Evolutionary conservation across 2,329 filamentous ascomycete genomes (phyloP).

Genomic region (Coleophoma eucalyptorum): DNA sequence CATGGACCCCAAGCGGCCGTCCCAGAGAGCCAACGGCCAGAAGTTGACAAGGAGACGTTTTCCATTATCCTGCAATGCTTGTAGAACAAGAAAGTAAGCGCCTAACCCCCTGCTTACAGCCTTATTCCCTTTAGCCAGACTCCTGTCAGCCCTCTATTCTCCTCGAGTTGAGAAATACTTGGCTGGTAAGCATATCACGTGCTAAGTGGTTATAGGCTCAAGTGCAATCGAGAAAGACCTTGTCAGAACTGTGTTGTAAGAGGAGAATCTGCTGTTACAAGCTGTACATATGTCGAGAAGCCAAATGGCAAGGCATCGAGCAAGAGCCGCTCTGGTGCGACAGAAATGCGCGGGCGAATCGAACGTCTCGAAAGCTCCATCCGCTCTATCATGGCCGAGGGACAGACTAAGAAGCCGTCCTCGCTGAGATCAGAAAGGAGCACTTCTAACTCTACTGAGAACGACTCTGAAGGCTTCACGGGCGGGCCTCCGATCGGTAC

Average conservation of each 20-base stretch:
- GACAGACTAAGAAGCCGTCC: not conserved
- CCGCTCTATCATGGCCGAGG: slow-evolving; percentile 41
- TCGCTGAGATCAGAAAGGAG: not conserved
- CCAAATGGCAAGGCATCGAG: slow-evolving; percentile 33
- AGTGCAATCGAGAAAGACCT: slow-evolving; percentile 49
- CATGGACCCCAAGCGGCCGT: not conserved
- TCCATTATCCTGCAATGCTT: slow-evolving; percentile 15
- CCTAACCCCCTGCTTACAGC: too few relatives aligned
- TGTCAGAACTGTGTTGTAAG: slow-evolving; percentile 50
- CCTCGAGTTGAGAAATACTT: not conserved
- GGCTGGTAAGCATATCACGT: too few relatives aligned
- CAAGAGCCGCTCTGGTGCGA: slow-evolving; percentile 17
- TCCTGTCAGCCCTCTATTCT: too few relatives aligned
- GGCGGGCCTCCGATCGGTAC: slow-evolving; percentile 10
- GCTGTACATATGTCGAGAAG: slow-evolving; percentile 47
- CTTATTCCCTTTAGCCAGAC: too few relatives aligned
- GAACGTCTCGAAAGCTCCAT: slow-evolving; percentile 54
- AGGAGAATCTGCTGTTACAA: slow-evolving; percentile 29
- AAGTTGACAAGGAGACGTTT: slow-evolving; percentile 11
- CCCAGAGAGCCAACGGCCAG: slow-evolving; percentile 7
- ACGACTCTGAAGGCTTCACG: slow-evolving; percentile 1
- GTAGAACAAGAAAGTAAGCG: slow-evolving; percentile 15
- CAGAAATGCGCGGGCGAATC: slow-evolving; percentile 49
- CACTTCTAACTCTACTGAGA: not conserved
- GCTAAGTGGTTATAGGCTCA: slow-evolving; percentile 22